Conservation (phyloP, 164 flowering plant species). For the Dillenia suffruticosa region DNA sequence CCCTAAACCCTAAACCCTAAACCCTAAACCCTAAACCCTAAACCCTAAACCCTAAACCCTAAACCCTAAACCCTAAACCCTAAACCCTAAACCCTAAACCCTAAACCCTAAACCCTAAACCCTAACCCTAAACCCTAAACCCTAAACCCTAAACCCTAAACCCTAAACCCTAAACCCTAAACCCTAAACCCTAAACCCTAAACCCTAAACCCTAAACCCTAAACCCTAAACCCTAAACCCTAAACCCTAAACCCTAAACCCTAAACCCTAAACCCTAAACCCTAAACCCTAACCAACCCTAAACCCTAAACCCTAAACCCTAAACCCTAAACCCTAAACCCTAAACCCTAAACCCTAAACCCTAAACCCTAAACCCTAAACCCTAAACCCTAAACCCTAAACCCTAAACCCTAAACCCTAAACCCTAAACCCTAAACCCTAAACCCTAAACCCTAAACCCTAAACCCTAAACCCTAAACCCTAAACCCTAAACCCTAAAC, state of each 20-base stretch:
- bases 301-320: constrained; percentile 9
- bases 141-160: constrained; percentile 10
- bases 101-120: constrained; percentile 6
- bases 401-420: constrained; percentile 1
- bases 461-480: constrained; percentile 8
- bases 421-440: constrained; percentile 3
- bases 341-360: constrained; percentile 3
- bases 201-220: constrained; percentile 6
- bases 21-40: constrained; percentile 1
- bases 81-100: constrained; percentile 8
- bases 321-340: constrained; percentile 8
- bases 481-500: constrained; percentile 18
- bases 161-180: constrained; percentile 5
- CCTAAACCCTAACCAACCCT: neutral
- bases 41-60: constrained; percentile 3
- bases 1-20: neutral
- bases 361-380: constrained; percentile 6
- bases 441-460: constrained; percentile 9
- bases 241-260: constrained; percentile 3
- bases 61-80: constrained; percentile 7
- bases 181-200: constrained; percentile 6
- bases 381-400: constrained; percentile 1
- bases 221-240: constrained; percentile 1
- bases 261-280: neutral
- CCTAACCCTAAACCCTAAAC: constrained; percentile 11